Conservation (phyloP, 768 basidiomycete species). For the Auricularia sp. region DNA sequence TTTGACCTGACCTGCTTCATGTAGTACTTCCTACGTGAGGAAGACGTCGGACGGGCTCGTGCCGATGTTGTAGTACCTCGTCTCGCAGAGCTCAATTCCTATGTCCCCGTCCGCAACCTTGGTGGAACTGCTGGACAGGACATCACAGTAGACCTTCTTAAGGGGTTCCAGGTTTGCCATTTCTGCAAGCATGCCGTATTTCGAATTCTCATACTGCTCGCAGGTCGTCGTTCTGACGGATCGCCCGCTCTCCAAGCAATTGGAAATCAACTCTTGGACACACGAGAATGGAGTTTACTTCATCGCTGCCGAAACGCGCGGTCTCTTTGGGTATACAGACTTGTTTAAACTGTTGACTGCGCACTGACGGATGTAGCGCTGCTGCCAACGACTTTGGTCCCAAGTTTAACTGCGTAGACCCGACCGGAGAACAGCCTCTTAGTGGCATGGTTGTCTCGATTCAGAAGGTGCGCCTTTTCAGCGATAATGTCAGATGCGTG, state of each 20-base stretch:
- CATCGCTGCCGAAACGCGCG: constrained; percentile 82
- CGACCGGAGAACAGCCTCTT: constrained; percentile 93
- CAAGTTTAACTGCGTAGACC: constrained; percentile 91
- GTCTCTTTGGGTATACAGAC: constrained; percentile 76
- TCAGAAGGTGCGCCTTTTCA: constrained; percentile 46
- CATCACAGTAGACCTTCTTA: constrained; percentile 69
- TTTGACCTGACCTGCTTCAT: not conserved
- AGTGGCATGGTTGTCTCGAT: constrained; percentile 93
- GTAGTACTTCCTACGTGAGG: constrained; percentile 87
- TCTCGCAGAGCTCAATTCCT: constrained; percentile 87
- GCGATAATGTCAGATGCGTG: not conserved
- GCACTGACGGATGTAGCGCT: constrained; percentile 38
- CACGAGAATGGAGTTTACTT: constrained; percentile 84
- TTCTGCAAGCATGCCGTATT: constrained; percentile 2
- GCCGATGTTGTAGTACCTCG: constrained; percentile 81
- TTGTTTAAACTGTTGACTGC: not conserved
- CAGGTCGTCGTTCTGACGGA: constrained; percentile 88
- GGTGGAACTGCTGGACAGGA: constrained; percentile 66
- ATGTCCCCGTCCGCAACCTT: constrained; percentile 88
- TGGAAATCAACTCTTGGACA: constrained; percentile 95
- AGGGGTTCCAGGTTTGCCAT: constrained; percentile 68
- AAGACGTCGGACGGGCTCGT: constrained; percentile 80
- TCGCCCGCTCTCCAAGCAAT: constrained; percentile 63
- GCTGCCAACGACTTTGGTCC: constrained; percentile 95
- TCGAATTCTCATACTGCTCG: constrained; percentile 3